A percentile compares a stretch with the other conserved stretches of the same genome.
Evolutionary conservation across 768 basidiomycete species (phyloP).

Genomic region (Wakefieldia striispora): DNA sequence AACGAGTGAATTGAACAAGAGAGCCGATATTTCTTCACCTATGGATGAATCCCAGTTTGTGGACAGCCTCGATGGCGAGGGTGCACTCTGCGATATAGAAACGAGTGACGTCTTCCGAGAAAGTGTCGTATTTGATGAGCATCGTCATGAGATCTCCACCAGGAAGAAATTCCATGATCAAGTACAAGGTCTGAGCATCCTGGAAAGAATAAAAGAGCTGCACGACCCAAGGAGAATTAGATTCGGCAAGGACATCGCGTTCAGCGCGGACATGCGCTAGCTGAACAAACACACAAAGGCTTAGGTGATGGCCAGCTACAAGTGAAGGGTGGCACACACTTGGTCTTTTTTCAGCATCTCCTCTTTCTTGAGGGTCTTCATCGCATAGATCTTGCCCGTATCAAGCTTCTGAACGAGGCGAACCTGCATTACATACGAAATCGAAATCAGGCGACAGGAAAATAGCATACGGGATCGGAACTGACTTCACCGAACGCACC

Average conservation of each 20-base stretch:
- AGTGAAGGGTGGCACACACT: slow-evolving; percentile 41
- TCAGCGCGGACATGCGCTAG: slow-evolving; percentile 97
- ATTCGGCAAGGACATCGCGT: slow-evolving; percentile 94
- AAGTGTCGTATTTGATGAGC: slow-evolving; percentile 99
- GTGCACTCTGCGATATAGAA: slow-evolving; percentile 99
- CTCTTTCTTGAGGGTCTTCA: slow-evolving; percentile 96
- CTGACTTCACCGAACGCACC: slow-evolving; percentile 96
- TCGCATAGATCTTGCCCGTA: slow-evolving; percentile 97
- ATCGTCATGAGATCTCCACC: slow-evolving; percentile 99
- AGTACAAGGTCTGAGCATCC: slow-evolving; percentile 85
- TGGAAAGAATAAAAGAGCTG: slow-evolving; percentile 99
- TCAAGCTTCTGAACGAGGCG: slow-evolving; percentile 95
- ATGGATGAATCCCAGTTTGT: slow-evolving; percentile 96
- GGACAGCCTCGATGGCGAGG: slow-evolving; percentile 95
- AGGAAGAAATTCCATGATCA: slow-evolving; percentile 99
- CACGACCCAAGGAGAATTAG: slow-evolving; percentile 94
- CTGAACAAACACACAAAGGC: slow-evolving; percentile 38
- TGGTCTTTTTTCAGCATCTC: slow-evolving; percentile 99
- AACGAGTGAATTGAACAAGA: neutral
- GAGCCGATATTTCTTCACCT: slow-evolving; percentile 48
- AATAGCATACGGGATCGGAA: slow-evolving; percentile 1
- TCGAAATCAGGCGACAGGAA: neutral
- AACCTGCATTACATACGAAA: slow-evolving; percentile 43
- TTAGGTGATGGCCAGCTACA: slow-evolving; percentile 6
- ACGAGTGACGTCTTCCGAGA: slow-evolving; percentile 95